Conservation (phyloP, 2,329 filamentous ascomycete species). For the Nothophaeocryptopus gaeumannii region DNA sequence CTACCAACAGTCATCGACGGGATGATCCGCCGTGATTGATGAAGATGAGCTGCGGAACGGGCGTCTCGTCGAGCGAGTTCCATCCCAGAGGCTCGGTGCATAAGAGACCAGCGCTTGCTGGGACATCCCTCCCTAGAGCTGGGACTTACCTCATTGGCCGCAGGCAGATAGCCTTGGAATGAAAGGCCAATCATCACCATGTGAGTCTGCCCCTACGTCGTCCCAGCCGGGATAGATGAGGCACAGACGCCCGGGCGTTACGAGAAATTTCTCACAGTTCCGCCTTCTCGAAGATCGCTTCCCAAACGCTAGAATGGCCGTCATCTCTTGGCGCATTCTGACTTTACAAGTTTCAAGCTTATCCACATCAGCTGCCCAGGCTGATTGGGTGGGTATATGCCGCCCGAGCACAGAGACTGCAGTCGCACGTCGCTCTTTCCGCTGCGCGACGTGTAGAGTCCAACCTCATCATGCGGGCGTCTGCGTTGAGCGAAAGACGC, state of each 20-base stretch:
- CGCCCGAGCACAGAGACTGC: too few species aligned
- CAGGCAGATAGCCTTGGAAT: slow-evolving; percentile 12
- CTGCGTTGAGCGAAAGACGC: slow-evolving; percentile 2
- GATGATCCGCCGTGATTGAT: not conserved
- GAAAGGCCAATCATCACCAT: slow-evolving; percentile 1
- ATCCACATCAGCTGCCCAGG: not conserved
- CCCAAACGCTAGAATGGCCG: not conserved
- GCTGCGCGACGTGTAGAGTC: slow-evolving; percentile 2
- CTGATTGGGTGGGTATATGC: not conserved
- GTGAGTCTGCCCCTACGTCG: not conserved
- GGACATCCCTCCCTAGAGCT: not conserved
- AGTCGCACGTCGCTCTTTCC: too few species aligned
- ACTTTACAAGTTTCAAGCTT: slow-evolving; percentile 3
- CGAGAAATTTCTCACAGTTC: slow-evolving; percentile 4
- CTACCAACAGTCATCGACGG: too few species aligned
- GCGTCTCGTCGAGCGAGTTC: slow-evolving; percentile 1
- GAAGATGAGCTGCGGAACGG: slow-evolving; percentile 2
- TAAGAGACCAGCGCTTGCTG: slow-evolving; percentile 1
- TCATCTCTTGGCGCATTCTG: slow-evolving; percentile 3
- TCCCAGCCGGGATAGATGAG: not conserved
- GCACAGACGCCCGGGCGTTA: slow-evolving; percentile 2
- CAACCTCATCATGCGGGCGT: slow-evolving; percentile 8
- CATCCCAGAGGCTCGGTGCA: slow-evolving; percentile 17
- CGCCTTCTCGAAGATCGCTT: slow-evolving; percentile 4
- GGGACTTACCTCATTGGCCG: slow-evolving; percentile 1